phyloP scores from a whole-genome alignment of 129 eudicot species.

The Solidago caesia region DNA sequence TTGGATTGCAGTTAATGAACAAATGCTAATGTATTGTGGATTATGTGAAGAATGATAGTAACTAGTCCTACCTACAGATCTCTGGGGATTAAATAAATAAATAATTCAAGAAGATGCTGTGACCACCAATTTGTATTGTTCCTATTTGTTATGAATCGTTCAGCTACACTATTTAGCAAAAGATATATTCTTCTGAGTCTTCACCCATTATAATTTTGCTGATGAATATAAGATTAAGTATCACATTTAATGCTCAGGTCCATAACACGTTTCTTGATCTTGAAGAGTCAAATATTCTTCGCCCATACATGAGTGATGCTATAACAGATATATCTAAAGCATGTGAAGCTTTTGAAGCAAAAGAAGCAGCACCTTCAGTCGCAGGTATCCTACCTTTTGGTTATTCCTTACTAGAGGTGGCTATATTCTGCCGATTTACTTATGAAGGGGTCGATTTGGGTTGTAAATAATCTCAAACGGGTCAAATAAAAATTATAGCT shows the following conservation, averaged over 20 bases:
- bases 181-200: not conserved
- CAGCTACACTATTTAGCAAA: not conserved
- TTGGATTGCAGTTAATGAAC: conserved; percentile 11
- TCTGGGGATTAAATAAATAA: not conserved
- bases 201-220: not conserved
- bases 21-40: conserved; percentile 12
- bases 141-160: not conserved
- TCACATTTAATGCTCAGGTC: conserved; percentile 47
- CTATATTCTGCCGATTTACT: no score
- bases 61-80: not conserved
- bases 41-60: not conserved
- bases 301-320: conserved; percentile 77
- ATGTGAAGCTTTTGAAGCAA: conserved; percentile 87
- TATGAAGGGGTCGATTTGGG: no score
- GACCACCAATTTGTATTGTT: conserved; percentile 5
- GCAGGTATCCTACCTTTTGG: conserved; percentile 65
- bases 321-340: conserved; percentile 79
- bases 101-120: conserved; percentile 1
- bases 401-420: not conserved
- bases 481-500: no score
- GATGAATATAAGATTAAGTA: conserved; percentile 10
- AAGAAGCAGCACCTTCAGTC: conserved; percentile 84
- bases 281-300: conserved; percentile 83
- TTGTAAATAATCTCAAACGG: no score
- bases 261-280: conserved; percentile 76